These are phyloP conservation scores for Ensete ventricosum DNA, from an alignment of 176 grass and related monocot genomes.

Conservation along the genomic window DNA sequence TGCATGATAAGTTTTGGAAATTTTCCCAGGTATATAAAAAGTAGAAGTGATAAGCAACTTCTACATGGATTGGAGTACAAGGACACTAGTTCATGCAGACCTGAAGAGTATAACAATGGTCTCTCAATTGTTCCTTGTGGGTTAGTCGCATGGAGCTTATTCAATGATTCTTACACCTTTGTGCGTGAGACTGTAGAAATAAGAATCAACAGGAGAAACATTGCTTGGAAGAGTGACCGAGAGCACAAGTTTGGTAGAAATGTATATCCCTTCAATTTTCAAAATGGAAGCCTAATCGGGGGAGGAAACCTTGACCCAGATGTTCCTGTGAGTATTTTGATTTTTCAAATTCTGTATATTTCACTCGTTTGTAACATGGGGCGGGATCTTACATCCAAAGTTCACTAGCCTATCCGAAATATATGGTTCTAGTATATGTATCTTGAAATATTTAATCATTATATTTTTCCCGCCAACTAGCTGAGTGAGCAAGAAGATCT, in stretches of 20 bases:
- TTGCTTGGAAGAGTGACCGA: conserved; percentile 85
- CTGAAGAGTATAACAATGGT: conserved; percentile 42
- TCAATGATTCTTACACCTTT: conserved; percentile 94
- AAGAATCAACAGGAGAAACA: conserved; percentile 66
- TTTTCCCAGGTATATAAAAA: conserved; percentile 65
- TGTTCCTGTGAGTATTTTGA: conserved; percentile 51
- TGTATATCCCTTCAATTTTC: conserved; percentile 95
- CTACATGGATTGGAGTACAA: conserved; percentile 42
- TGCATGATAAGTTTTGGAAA: background rate
- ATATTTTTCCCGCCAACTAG: conserved; percentile 23
- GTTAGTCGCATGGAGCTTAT: conserved; percentile 92
- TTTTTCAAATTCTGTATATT: background rate
- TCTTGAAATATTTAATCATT: conserved; percentile 16
- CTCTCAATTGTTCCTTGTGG: conserved; percentile 81
- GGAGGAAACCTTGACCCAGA: conserved; percentile 65
- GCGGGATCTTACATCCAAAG: background rate
- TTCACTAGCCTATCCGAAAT: background rate
- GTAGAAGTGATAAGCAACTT: conserved; percentile 79
- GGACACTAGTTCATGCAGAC: conserved; percentile 39
- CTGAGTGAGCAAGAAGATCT: conserved; percentile 89
- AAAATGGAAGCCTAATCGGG: conserved; percentile 84
- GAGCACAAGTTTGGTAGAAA: conserved; percentile 81
- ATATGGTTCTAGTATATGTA: conserved; percentile 3
- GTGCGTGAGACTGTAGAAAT: conserved; percentile 32
- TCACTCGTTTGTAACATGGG: background rate